Conservation (phyloP, 805 yeast genomes). For the Candida jianshihensis region DNA sequence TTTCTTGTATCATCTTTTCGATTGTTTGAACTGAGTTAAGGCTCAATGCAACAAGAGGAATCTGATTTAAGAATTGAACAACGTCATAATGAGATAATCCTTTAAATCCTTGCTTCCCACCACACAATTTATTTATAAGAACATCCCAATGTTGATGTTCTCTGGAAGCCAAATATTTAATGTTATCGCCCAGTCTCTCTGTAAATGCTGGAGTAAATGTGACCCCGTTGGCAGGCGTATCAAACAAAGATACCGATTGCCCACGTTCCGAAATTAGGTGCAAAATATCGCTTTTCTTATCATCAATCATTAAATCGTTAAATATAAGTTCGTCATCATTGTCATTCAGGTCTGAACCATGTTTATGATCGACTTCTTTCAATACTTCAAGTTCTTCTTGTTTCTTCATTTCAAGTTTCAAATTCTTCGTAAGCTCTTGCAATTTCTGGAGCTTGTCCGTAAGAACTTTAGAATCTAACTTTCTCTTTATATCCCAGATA, state of each 20-base stretch:
- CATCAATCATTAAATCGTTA: conserved; percentile 7
- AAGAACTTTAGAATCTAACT: conserved; percentile 1
- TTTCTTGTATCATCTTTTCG: conserved; percentile 27
- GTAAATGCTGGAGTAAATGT: conserved; percentile 29
- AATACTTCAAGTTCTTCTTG: conserved; percentile 10
- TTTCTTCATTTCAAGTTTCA: conserved; percentile 12
- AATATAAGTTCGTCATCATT: conserved; percentile 17
- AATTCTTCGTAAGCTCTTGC: conserved; percentile 8
- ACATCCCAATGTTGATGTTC: conserved; percentile 38
- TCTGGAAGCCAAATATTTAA: conserved; percentile 32
- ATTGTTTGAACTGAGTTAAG: conserved; percentile 22
- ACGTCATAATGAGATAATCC: conserved; percentile 26
- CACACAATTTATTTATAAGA: conserved; percentile 19
- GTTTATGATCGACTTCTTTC: conserved; percentile 8
- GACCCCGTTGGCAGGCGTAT: conserved; percentile 19
- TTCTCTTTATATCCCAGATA: background rate
- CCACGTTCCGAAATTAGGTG: background rate
- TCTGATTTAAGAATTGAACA: conserved; percentile 26
- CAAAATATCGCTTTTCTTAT: background rate
- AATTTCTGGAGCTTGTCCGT: conserved; percentile 15
- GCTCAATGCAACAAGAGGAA: conserved; percentile 29
- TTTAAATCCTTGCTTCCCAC: conserved; percentile 28
- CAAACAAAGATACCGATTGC: conserved; percentile 12
- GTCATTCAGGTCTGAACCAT: conserved; percentile 9
- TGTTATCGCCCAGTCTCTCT: conserved; percentile 34